Evolutionary conservation across 257 asterid species (phyloP).

Genomic region (Ajuga chamaepitys): DNA sequence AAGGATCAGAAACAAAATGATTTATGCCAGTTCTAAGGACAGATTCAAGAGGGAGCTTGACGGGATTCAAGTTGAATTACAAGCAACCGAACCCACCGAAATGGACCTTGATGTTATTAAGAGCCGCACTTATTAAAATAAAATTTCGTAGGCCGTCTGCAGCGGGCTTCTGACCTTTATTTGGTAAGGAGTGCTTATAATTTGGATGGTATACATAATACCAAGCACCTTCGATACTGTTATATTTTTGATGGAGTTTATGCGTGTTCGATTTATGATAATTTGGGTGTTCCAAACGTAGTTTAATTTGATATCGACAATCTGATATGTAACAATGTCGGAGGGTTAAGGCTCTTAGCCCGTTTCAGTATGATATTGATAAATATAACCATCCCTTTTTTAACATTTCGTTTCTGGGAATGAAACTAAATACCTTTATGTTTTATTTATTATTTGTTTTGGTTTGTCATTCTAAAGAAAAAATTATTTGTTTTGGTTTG

Average conservation of each 20-base stretch:
- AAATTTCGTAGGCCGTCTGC: slow-evolving; percentile 14
- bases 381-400: slow-evolving; percentile 1
- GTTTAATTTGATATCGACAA: slow-evolving; percentile 18
- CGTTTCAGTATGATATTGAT: slow-evolving; percentile 15
- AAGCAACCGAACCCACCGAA: slow-evolving; percentile 58
- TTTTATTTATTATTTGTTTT: neutral
- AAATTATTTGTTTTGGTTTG: neutral
- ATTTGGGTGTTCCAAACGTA: slow-evolving; percentile 15
- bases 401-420: neutral
- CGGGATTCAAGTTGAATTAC: slow-evolving; percentile 47
- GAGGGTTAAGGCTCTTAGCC: slow-evolving; percentile 13
- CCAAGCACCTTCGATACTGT: slow-evolving; percentile 20
- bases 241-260: slow-evolving; percentile 15
- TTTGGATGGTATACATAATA: slow-evolving; percentile 18
- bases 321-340: slow-evolving; percentile 29
- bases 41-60: slow-evolving; percentile 56
- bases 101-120: slow-evolving; percentile 49
- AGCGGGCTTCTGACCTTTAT: slow-evolving; percentile 6
- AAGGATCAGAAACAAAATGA: slow-evolving; percentile 53
- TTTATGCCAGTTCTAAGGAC: slow-evolving; percentile 57
- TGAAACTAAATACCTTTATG: neutral
- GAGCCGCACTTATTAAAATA: slow-evolving; percentile 35
- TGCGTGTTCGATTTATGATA: slow-evolving; percentile 22
- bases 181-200: slow-evolving; percentile 18
- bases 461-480: too few species aligned